Evolutionary conservation across 1,139 yeast genomes (phyloP).

Genomic region (Pichia sp.): DNA sequence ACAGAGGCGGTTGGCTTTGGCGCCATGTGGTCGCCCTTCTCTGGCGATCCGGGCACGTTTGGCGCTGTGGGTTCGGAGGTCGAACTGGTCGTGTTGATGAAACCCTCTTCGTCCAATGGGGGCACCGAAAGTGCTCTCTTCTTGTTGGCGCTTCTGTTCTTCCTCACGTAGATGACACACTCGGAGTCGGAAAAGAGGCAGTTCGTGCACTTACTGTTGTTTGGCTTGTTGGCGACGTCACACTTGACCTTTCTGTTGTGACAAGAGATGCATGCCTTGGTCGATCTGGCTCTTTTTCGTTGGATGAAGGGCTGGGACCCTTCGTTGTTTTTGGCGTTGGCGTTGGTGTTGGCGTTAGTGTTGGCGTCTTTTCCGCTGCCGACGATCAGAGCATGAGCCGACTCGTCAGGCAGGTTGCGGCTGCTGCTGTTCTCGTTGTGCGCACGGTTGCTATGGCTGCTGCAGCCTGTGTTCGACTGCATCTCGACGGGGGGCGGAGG

Average conservation of each 20-base stretch:
- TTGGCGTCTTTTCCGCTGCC: background rate
- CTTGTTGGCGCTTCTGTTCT: constrained; percentile 22
- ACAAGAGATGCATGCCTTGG: constrained; percentile 51
- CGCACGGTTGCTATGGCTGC: too few species aligned
- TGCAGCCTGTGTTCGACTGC: too few species aligned
- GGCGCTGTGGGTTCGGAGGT: background rate
- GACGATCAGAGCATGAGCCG: too few species aligned
- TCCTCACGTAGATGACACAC: constrained; percentile 46
- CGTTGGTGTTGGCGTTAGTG: background rate
- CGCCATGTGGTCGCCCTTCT: background rate
- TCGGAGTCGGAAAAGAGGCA: constrained; percentile 51
- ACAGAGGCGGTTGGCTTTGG: background rate
- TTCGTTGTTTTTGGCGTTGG: background rate
- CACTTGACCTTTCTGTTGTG: constrained; percentile 51
- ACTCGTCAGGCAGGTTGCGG: too few species aligned
- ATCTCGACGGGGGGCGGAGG: too few species aligned
- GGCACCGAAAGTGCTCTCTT: background rate
- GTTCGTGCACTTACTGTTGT: constrained; percentile 44
- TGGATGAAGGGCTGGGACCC: background rate
- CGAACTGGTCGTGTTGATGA: background rate
- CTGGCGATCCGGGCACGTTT: background rate
- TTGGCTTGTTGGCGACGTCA: constrained; percentile 44
- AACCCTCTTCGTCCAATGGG: background rate
- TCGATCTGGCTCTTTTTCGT: constrained; percentile 45
- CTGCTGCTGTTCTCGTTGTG: too few species aligned